phyloP scores from a whole-genome alignment of 2,329 filamentous ascomycete genomes.

The Phyllachora maydis region DNA sequence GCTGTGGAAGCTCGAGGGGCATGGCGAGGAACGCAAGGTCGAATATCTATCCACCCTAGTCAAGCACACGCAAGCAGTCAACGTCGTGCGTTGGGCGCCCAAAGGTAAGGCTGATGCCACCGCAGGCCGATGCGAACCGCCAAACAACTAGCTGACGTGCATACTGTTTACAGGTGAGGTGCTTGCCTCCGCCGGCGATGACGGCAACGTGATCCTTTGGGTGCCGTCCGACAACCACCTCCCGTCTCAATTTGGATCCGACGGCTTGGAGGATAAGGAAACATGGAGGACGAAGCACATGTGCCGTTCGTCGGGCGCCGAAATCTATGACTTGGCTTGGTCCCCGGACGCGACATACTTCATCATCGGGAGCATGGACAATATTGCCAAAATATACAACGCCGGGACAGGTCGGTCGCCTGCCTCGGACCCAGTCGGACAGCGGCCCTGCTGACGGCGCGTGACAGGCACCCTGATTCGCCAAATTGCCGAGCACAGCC shows the following conservation, averaged over 20 bases:
- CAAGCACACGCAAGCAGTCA: slow-evolving; percentile 93
- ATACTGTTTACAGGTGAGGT: slow-evolving; percentile 47
- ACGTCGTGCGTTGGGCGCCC: slow-evolving; percentile 90
- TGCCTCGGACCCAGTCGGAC: background rate
- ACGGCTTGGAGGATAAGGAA: slow-evolving; percentile 81
- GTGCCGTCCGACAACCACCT: slow-evolving; percentile 63
- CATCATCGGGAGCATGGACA: slow-evolving; percentile 98
- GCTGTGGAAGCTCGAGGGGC: slow-evolving; percentile 80
- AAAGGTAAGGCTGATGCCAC: slow-evolving; percentile 39
- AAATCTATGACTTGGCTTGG: slow-evolving; percentile 98
- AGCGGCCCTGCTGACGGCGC: slow-evolving; percentile 3
- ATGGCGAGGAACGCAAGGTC: slow-evolving; percentile 72
- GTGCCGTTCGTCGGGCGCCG: slow-evolving; percentile 84
- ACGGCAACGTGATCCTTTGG: slow-evolving; percentile 94
- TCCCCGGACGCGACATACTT: slow-evolving; percentile 93
- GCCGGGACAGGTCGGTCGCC: slow-evolving; percentile 51
- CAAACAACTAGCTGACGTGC: background rate
- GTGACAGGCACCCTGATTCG: slow-evolving; percentile 43
- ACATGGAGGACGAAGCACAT: slow-evolving; percentile 95
- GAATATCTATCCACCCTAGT: slow-evolving; percentile 79
- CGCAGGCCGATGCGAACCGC: background rate
- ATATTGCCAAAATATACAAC: slow-evolving; percentile 92
- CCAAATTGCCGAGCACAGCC: slow-evolving; percentile 91
- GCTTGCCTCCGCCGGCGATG: slow-evolving; percentile 86
- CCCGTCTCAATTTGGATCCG: slow-evolving; percentile 50